Percentiles rank a stretch among this genome's conserved stretches.
These are phyloP conservation scores for Marasmius fiardii DNA, from an alignment of 1,284 basidiomycete species.

Conservation along the genomic window DNA sequence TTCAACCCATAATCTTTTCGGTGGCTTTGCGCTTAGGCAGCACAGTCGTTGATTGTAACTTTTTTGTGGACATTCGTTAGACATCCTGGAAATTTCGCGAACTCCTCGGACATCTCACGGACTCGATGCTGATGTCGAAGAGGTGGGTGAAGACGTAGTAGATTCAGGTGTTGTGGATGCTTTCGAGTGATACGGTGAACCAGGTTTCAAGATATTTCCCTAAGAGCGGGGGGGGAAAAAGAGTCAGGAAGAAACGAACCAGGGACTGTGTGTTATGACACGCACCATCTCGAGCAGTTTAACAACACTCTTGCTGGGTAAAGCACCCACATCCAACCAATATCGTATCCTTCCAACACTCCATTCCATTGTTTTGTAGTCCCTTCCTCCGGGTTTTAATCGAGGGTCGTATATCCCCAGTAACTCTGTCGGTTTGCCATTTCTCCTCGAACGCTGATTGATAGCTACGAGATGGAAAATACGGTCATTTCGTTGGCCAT, in stretches of 20 bases:
- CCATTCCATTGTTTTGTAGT: slow-evolving; percentile 83
- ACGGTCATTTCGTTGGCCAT: slow-evolving; percentile 77
- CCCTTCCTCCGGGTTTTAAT: slow-evolving; percentile 36
- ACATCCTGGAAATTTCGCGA: not conserved
- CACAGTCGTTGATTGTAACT: not conserved
- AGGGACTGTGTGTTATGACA: not conserved
- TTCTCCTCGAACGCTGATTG: slow-evolving; percentile 69
- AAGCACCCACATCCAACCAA: slow-evolving; percentile 86
- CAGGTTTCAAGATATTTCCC: slow-evolving; percentile 44
- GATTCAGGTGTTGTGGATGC: slow-evolving; percentile 8
- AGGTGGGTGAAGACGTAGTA: slow-evolving; percentile 11
- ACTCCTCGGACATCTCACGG: not conserved
- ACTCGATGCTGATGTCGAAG: slow-evolving; percentile 5
- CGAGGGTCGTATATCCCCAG: slow-evolving; percentile 86
- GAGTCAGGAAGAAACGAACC: slow-evolving; percentile 1
- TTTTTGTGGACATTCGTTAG: not conserved
- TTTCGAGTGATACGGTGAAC: slow-evolving; percentile 49
- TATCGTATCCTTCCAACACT: slow-evolving; percentile 87
- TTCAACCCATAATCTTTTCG: slow-evolving; percentile 9
- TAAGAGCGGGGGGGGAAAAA: slow-evolving; percentile 18
- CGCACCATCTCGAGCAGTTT: slow-evolving; percentile 76
- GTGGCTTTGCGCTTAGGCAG: not conserved
- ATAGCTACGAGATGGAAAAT: slow-evolving; percentile 90
- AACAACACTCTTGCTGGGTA: slow-evolving; percentile 78
- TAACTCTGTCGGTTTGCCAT: slow-evolving; percentile 90